phyloP scores from a whole-genome alignment of 169 alveolate species.

The Plasmodium reichenowi region DNA sequence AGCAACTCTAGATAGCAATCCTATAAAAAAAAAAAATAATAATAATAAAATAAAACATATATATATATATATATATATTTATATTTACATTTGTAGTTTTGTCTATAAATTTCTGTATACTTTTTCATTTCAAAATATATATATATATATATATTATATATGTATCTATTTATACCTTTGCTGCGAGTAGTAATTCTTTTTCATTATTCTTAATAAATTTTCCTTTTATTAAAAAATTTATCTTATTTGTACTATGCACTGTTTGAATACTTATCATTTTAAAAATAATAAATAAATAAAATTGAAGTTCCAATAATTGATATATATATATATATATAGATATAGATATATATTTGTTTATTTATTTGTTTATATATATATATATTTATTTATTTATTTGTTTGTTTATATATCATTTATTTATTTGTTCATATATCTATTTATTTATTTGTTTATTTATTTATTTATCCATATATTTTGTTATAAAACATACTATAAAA shows the following conservation, averaged over 20 bases:
- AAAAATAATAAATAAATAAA: neutral
- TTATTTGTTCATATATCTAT: neutral
- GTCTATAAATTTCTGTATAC: neutral
- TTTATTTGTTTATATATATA: neutral
- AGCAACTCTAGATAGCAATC: constrained; percentile 48
- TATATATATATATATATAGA: too few species aligned
- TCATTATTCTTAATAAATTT: constrained; percentile 39
- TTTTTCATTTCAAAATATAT: neutral
- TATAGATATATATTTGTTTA: neutral
- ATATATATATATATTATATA: neutral
- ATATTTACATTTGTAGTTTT: neutral
- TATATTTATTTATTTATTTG: neutral
- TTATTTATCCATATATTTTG: neutral
- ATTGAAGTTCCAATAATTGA: neutral
- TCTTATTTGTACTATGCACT: constrained; percentile 44
- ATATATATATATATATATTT: constrained; percentile 17
- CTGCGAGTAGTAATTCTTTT: constrained; percentile 41
- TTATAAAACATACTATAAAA: too few species aligned
- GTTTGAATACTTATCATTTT: constrained; percentile 69
- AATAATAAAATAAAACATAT: neutral
- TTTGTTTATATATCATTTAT: neutral
- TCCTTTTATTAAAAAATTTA: constrained; percentile 41
- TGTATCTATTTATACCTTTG: constrained; percentile 19
- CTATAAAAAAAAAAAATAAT: constrained; percentile 1
- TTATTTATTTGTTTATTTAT: neutral